Base-by-base conservation (phyloP, 1,284 basidiomycete genomes). In the Peniophora sp. region DNA sequence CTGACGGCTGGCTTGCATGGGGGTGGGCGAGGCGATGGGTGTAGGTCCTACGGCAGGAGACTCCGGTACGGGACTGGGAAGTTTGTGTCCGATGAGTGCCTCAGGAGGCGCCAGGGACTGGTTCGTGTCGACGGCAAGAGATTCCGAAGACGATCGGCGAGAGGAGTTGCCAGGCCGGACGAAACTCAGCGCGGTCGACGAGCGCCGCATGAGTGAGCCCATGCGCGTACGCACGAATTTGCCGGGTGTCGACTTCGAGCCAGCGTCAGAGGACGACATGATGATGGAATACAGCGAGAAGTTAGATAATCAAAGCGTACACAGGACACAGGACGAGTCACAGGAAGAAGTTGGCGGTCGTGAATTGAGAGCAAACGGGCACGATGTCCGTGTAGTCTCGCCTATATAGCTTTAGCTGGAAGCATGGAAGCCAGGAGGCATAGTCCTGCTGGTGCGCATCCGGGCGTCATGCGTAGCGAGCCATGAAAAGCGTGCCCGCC, bases 11-110 rank as follows among this genome's bases (percentile, higher is more conserved):
- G 27, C 6, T 32, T 32, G 27, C 6, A 32, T 12, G 12, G 27
- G 27, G 12, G 27, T 32, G 23, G 54, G 27, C 17, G 38, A 46
- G 12, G 54, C 52, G 20, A 57, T 44, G 22, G 41, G 50, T 9
- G 56, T 55, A 2, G 56, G 55, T 57, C 78, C 77, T 17, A 74
- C 69, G 10, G 67, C 69, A 24, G 80, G 79, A 1, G 78, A 80
- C 57, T 81, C 78, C 1, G 73, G 68, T 52, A 81, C 80, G 6
- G 80, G 78, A 51, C 74, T 79, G 10, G 72, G 70, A 20, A 65
- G 60, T 46, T 55, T 62, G 43, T 50, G 43, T 19, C 55, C 50
- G 56, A 32, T 5, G 5, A 12, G 6, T 8, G 51, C 19, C 45
- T 46, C 22, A 53, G 50, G 48, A 2, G 53, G 44, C 2, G 51